phyloP scores from a whole-genome alignment of 2,329 filamentous ascomycete species.

The Sporothrix brasiliensis region DNA sequence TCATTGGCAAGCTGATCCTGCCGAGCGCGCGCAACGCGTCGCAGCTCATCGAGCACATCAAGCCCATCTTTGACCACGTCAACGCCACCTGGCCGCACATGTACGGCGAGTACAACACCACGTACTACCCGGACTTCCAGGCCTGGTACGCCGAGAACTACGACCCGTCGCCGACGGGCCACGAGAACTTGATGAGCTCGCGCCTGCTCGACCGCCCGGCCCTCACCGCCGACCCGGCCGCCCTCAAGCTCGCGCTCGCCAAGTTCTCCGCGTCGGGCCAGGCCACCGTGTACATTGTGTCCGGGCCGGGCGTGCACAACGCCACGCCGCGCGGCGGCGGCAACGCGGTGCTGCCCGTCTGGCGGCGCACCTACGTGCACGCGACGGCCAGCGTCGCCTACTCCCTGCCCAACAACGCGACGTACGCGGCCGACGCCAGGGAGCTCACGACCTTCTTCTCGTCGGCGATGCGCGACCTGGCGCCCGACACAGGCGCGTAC shows the following conservation, averaged over 20 bases:
- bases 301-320: constrained; percentile 37
- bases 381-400: constrained; percentile 35
- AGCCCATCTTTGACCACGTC: constrained; percentile 35
- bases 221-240: constrained; percentile 32
- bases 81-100: constrained; percentile 39
- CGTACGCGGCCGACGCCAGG: constrained; percentile 32
- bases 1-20: constrained; percentile 36
- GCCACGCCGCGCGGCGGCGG: constrained; percentile 35
- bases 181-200: constrained; percentile 34
- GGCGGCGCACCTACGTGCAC: constrained; percentile 36
- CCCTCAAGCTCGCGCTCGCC: constrained; percentile 34
- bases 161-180: constrained; percentile 35
- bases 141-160: constrained; percentile 38
- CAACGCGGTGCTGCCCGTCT: constrained; percentile 37
- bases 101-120: constrained; percentile 36
- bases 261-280: constrained; percentile 33
- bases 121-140: constrained; percentile 44
- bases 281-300: constrained; percentile 36
- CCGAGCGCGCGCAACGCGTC: constrained; percentile 17
- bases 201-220: constrained; percentile 44
- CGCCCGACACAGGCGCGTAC: constrained; percentile 37
- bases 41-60: constrained; percentile 25
- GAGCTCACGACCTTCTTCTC: constrained; percentile 28
- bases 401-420: constrained; percentile 31
- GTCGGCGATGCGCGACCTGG: constrained; percentile 39